These are phyloP conservation scores for Penicillium silybi DNA, from an alignment of 495 filamentous ascomycete genomes.

Conservation along the genomic window DNA sequence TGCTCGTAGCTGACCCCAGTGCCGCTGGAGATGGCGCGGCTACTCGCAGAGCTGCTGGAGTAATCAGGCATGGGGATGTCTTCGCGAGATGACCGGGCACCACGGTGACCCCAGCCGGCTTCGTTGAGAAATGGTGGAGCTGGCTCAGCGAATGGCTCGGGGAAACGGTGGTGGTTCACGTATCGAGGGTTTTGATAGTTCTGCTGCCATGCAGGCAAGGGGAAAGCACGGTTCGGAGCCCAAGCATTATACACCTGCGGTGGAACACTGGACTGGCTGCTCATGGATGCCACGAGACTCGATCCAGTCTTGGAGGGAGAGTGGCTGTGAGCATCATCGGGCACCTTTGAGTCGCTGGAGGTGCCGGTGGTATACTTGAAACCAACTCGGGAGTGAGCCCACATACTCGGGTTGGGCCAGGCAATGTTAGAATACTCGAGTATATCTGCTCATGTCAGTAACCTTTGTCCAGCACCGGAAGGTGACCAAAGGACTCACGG, in stretches of 20 bases:
- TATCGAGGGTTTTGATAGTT: slow-evolving; percentile 6
- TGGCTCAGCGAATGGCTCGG: slow-evolving; percentile 31
- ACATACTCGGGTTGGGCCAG: slow-evolving; percentile 77
- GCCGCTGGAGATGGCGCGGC: slow-evolving; percentile 42
- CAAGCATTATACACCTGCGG: slow-evolving; percentile 23
- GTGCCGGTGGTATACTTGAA: slow-evolving; percentile 32
- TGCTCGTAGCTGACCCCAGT: slow-evolving; percentile 43
- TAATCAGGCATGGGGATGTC: slow-evolving; percentile 56
- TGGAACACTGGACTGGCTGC: slow-evolving; percentile 16
- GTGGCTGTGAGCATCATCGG: slow-evolving; percentile 46
- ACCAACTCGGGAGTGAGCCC: slow-evolving; percentile 47
- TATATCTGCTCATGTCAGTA: slow-evolving; percentile 50
- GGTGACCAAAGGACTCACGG: slow-evolving; percentile 57
- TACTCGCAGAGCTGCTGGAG: slow-evolving; percentile 38
- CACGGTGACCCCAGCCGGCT: slow-evolving; percentile 30
- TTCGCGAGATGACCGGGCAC: slow-evolving; percentile 40
- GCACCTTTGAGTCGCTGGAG: slow-evolving; percentile 22
- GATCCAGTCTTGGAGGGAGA: slow-evolving; percentile 42
- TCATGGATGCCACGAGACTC: slow-evolving; percentile 1
- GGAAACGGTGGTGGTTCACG: slow-evolving; percentile 25
- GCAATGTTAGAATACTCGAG: slow-evolving; percentile 75
- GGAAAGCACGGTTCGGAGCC: slow-evolving; percentile 20
- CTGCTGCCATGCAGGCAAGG: slow-evolving; percentile 17
- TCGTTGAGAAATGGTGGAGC: slow-evolving; percentile 28
- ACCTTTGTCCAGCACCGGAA: no score